Conservation (phyloP, 2,329 filamentous ascomycete genomes). For the Fusarium anthophilum region DNA sequence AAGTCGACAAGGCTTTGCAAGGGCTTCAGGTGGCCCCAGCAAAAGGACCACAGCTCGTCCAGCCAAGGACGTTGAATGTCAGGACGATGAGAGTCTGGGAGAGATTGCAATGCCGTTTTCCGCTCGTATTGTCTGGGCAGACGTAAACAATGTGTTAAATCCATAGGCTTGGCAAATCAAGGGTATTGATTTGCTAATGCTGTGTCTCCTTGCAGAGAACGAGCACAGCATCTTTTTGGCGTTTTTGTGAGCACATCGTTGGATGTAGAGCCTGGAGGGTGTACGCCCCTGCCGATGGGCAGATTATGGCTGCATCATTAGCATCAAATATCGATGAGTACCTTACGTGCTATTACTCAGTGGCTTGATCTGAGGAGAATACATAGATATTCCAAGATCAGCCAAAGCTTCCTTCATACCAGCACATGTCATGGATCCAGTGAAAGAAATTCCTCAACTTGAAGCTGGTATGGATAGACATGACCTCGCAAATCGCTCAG, state of each 20-base stretch:
- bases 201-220: background rate
- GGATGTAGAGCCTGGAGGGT: background rate
- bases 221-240: constrained; percentile 5
- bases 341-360: background rate
- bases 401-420: constrained; percentile 15
- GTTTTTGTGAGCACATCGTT: constrained; percentile 16
- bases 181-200: background rate
- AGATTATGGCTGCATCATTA: constrained; percentile 10
- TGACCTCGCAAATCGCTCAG: constrained; percentile 17
- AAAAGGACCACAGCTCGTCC: constrained; percentile 2
- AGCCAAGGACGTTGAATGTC: constrained; percentile 4
- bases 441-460: constrained; percentile 25
- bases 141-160: background rate
- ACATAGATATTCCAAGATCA: background rate
- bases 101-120: constrained; percentile 25
- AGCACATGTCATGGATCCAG: constrained; percentile 12
- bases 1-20: constrained; percentile 21
- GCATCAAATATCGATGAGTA: background rate
- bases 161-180: constrained; percentile 8
- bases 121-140: constrained; percentile 28
- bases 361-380: background rate
- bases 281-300: constrained; percentile 11
- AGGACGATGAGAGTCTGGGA: background rate
- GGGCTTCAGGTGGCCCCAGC: constrained; percentile 19
- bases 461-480: constrained; percentile 22